Conservation (phyloP, 495 filamentous ascomycete genomes). For the Neurospora sp. region DNA sequence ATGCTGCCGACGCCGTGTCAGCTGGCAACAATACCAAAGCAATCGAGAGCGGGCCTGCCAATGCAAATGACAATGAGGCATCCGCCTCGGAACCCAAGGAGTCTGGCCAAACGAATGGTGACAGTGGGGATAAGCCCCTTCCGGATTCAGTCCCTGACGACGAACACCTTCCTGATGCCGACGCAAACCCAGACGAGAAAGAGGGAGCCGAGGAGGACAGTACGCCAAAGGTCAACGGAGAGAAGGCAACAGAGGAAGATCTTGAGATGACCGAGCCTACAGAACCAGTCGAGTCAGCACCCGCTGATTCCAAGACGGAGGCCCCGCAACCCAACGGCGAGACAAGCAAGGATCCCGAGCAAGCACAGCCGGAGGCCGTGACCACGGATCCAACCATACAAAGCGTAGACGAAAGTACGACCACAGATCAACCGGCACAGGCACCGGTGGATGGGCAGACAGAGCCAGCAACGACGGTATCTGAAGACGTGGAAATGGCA, state of each 20-base stretch:
- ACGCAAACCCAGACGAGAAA: conserved; percentile 1
- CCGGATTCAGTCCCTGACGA: background rate
- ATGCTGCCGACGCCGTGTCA: background rate
- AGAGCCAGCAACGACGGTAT: background rate
- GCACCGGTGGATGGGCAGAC: background rate
- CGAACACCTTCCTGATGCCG: background rate
- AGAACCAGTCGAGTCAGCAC: background rate
- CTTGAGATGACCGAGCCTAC: conserved; percentile 37
- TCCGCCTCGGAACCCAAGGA: background rate
- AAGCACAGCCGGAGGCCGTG: background rate
- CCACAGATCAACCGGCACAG: background rate
- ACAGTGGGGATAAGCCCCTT: background rate
- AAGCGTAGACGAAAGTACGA: background rate
- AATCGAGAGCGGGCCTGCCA: background rate
- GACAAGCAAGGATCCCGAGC: background rate
- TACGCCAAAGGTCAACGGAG: conserved; percentile 9
- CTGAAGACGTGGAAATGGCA: background rate
- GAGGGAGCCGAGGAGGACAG: conserved; percentile 1
- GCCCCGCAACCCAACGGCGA: background rate
- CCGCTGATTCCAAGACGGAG: background rate
- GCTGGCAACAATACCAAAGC: background rate
- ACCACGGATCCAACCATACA: background rate
- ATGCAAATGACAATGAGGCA: background rate
- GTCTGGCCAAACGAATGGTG: background rate
- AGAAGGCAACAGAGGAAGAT: conserved; percentile 27